A percentile compares a stretch with the other conserved stretches of the same genome.
Evolutionary conservation across 1,284 basidiomycete genomes (phyloP).

Genomic region (Sparassis latifolia): DNA sequence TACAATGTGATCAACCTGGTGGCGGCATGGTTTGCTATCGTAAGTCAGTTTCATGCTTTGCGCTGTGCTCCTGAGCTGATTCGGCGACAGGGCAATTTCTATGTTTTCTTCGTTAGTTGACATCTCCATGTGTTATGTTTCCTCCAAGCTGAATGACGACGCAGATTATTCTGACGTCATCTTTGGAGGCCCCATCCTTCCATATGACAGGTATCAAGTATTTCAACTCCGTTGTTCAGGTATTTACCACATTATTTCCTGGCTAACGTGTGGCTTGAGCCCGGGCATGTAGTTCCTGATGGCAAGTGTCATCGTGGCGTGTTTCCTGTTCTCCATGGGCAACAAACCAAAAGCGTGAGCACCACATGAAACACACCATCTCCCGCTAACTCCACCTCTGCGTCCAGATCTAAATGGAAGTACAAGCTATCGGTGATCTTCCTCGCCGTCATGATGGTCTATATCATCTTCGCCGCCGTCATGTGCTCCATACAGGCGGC

Average conservation of each 20-base stretch:
- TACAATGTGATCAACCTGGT: conserved; percentile 88
- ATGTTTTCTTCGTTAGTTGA: conserved; percentile 84
- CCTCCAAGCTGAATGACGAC: conserved; percentile 49
- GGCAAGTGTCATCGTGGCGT: conserved; percentile 78
- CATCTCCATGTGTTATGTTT: conserved; percentile 44
- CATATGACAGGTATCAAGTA: conserved; percentile 64
- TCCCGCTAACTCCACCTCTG: background rate
- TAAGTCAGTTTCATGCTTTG: conserved; percentile 32
- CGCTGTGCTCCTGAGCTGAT: background rate
- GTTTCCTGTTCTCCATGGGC: conserved; percentile 95
- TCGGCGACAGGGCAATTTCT: conserved; percentile 78
- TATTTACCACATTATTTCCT: background rate
- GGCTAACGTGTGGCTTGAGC: background rate
- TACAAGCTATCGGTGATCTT: conserved; percentile 77
- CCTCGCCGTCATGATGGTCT: conserved; percentile 77
- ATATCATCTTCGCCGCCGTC: conserved; percentile 73
- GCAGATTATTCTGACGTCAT: conserved; percentile 76
- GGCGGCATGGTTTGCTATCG: conserved; percentile 91
- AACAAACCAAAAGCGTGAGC: conserved; percentile 86
- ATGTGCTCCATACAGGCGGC: conserved; percentile 71
- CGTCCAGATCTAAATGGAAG: conserved; percentile 70
- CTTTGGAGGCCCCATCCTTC: conserved; percentile 76
- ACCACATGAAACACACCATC: background rate
- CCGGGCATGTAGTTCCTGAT: conserved; percentile 64
- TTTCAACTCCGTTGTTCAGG: conserved; percentile 77